These are phyloP conservation scores for Aspergillus affinis DNA, from an alignment of 495 filamentous ascomycete species.

Conservation along the genomic window DNA sequence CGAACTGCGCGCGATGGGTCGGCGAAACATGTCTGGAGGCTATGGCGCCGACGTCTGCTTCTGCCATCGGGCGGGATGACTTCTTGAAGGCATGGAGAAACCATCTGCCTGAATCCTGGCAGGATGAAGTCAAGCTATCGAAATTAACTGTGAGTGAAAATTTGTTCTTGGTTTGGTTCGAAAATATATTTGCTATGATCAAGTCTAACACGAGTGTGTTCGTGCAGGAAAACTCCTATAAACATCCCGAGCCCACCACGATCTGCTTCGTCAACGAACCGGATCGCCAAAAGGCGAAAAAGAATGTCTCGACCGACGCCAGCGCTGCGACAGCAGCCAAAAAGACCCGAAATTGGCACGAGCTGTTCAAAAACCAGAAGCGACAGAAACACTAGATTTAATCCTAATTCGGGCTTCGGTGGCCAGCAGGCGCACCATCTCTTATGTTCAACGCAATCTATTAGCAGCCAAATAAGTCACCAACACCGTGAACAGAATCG, in stretches of 20 bases:
- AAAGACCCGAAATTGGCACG: slow-evolving; percentile 81
- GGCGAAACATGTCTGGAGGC: slow-evolving; percentile 54
- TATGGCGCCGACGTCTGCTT: slow-evolving; percentile 36
- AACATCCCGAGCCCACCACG: slow-evolving; percentile 38
- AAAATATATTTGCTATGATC: neutral
- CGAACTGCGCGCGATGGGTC: slow-evolving; percentile 46
- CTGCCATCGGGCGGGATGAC: slow-evolving; percentile 41
- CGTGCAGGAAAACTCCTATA: slow-evolving; percentile 35
- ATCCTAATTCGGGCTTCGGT: slow-evolving; percentile 13
- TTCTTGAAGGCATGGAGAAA: slow-evolving; percentile 58
- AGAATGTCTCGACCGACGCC: slow-evolving; percentile 30
- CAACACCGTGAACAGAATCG: neutral
- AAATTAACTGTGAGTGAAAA: slow-evolving; percentile 40
- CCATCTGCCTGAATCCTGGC: slow-evolving; percentile 58
- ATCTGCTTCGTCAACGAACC: slow-evolving; percentile 39
- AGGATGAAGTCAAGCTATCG: slow-evolving; percentile 46
- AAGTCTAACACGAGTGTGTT: neutral
- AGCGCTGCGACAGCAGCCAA: slow-evolving; percentile 43
- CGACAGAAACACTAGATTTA: slow-evolving; percentile 25
- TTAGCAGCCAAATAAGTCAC: neutral
- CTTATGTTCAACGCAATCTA: slow-evolving; percentile 21
- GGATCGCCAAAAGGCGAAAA: slow-evolving; percentile 35
- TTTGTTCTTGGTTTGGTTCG: neutral
- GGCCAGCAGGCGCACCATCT: slow-evolving; percentile 12
- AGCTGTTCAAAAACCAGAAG: slow-evolving; percentile 65